Evolutionary conservation across 1,284 basidiomycete genomes (phyloP), one percentile per base, ranked within the genome.

Genomic region (Tilletia setariae): DNA sequence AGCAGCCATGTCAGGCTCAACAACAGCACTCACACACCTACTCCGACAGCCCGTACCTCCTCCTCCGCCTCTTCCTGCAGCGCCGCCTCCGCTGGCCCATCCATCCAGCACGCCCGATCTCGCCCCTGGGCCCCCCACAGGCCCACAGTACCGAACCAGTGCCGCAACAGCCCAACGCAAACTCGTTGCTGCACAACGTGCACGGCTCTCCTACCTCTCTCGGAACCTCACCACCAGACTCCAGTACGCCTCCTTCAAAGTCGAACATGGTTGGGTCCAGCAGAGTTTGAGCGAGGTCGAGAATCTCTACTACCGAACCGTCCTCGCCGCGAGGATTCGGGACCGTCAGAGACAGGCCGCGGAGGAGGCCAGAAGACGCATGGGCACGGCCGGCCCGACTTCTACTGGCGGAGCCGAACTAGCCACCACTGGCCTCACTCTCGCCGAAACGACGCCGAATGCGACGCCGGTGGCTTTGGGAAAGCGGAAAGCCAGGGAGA

Each of bases 211-310:
- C 25, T 25, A 25, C 28, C 68, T 79, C 30, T 76, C 76, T 8
- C 69, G 74, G 30, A 72, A 74, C 62, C 65, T 80, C 42, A 74
- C 74, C 47, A 78, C 75, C 8, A 63, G 79, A 25, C 68, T 80
- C 40, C 79, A 77, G 64, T 80, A 79, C 43, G 79, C 77, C 23
- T 72, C 74, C 56, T 79, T 80, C 72, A 80, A 80, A 70, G 76
- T 80, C 16, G 76, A 80, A 64, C 76, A 80, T 67, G 79, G 79
- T 25, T 80, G 79, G 79, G 74, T 76, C n/a, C 72, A 74, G 30
- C 79, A 80, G 70, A 75, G 76, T 59, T 67, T 79, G 7, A 75
- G 76, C n/a, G 79, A 80, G 64, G 78, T 80, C n/a, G 79, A 80
- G 64, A 80, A 80, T 46, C 68, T 80, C 16, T 80, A 78, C 66